These are phyloP conservation scores for Hypoxylon subgilvum DNA, from an alignment of 495 filamentous ascomycete species.

Conservation along the genomic window DNA sequence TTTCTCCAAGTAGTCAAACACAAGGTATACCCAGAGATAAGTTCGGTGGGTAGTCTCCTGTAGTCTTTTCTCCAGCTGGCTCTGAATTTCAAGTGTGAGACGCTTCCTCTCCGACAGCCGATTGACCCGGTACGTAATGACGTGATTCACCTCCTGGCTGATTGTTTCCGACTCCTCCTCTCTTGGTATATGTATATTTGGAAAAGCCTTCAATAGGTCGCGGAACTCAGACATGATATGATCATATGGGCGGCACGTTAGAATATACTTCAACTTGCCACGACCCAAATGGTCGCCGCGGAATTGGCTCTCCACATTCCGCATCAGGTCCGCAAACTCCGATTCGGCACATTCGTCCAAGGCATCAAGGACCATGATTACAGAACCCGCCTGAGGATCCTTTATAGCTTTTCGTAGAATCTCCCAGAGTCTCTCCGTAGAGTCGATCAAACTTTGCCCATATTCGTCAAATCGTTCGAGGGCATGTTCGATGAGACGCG, in stretches of 20 bases:
- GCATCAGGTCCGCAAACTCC: not conserved
- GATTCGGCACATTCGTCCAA: constrained; percentile 52
- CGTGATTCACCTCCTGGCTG: constrained; percentile 5
- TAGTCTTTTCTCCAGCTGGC: not conserved
- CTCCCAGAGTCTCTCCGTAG: constrained; percentile 17
- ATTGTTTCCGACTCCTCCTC: constrained; percentile 43
- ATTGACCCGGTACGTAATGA: constrained; percentile 7
- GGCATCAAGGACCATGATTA: constrained; percentile 56
- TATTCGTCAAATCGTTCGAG: not conserved
- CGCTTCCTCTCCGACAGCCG: not conserved
- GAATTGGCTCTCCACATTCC: constrained; percentile 7
- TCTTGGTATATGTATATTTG: constrained; percentile 31
- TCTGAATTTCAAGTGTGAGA: not conserved
- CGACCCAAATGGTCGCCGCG: not conserved
- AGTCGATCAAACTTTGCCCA: not conserved
- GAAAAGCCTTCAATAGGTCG: not conserved
- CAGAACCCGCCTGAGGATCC: constrained; percentile 31
- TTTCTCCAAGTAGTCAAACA: constrained; percentile 16
- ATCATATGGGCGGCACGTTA: constrained; percentile 36
- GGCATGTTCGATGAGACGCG: constrained; percentile 5
- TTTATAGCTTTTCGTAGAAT: constrained; percentile 11
- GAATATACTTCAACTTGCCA: constrained; percentile 33
- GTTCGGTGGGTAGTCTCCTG: constrained; percentile 17
- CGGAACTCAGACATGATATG: constrained; percentile 24
- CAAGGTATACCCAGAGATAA: constrained; percentile 30